These are phyloP conservation scores for Hamamelis virginiana DNA, from an alignment of 164 flowering plant genomes.

Conservation along the genomic window DNA sequence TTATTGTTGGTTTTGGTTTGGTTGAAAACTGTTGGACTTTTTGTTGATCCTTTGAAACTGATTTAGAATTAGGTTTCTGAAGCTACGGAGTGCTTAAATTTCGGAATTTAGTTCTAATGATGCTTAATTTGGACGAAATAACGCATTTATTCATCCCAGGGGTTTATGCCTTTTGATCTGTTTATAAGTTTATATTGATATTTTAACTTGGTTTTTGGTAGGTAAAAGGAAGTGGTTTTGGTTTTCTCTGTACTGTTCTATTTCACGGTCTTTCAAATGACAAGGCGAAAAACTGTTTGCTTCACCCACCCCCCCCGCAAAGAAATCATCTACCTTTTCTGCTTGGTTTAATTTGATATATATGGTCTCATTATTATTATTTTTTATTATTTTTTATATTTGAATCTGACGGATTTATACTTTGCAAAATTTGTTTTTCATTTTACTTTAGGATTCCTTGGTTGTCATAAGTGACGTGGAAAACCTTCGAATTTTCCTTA, in stretches of 20 bases:
- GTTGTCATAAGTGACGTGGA: not conserved
- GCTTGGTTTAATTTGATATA: too few relatives aligned
- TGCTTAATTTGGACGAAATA: not conserved
- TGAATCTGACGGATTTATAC: not conserved
- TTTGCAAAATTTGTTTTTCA: not conserved
- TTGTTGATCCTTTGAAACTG: not conserved
- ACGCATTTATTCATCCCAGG: not conserved
- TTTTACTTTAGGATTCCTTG: not conserved
- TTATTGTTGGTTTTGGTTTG: not conserved
- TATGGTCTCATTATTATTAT: too few relatives aligned
- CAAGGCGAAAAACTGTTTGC: not conserved
- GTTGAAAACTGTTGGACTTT: not conserved
- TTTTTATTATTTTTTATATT: too few relatives aligned
- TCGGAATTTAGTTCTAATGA: not conserved
- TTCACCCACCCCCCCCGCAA: too few relatives aligned
- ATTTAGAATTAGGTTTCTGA: not conserved
- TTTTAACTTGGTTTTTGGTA: not conserved
- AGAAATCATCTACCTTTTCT: not conserved
- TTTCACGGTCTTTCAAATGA: not conserved
- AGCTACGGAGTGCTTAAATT: not conserved
- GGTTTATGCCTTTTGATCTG: not conserved
- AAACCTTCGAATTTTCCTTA: not conserved
- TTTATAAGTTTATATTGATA: too few relatives aligned
- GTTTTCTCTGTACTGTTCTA: not conserved
- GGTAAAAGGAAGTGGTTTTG: constrained; percentile 12